Evolutionary conservation across 1,284 basidiomycete species (phyloP).

Genomic region (Fomes fomentarius): DNA sequence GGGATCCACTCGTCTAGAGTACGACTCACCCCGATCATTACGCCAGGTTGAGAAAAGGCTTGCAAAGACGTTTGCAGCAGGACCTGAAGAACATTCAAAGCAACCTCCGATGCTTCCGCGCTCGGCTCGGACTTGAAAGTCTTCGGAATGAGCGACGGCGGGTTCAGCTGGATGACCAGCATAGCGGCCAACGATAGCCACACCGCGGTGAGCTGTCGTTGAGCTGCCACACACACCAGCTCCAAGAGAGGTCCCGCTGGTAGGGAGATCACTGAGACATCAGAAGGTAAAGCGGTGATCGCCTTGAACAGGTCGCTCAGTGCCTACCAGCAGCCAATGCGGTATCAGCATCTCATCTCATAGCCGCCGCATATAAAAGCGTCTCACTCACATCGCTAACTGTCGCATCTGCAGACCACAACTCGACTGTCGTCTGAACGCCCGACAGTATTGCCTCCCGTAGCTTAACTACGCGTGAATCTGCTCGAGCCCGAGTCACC

Average conservation of each 20-base stretch:
- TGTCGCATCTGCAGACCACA: conserved; percentile 78
- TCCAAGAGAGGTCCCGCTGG: conserved; percentile 78
- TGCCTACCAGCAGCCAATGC: conserved; percentile 46
- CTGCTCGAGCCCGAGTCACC: conserved; percentile 65
- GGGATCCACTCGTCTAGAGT: background rate
- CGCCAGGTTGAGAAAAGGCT: conserved; percentile 57
- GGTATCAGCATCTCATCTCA: conserved; percentile 4
- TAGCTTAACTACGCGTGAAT: conserved; percentile 64
- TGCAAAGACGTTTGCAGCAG: conserved; percentile 65
- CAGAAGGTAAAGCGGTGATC: conserved; percentile 73
- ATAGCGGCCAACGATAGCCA: conserved; percentile 85
- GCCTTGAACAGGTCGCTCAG: conserved; percentile 82
- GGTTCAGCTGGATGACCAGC: conserved; percentile 78
- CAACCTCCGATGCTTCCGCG: conserved; percentile 46
- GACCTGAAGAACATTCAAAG: conserved; percentile 58
- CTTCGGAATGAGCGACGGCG: conserved; percentile 56
- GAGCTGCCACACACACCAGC: conserved; percentile 76
- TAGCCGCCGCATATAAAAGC: background rate
- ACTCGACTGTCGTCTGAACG: conserved; percentile 62
- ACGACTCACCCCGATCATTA: conserved; percentile 70
- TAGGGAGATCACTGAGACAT: conserved; percentile 78
- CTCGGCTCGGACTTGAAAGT: conserved; percentile 44
- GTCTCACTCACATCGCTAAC: conserved; percentile 67
- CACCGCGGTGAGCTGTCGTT: conserved; percentile 74
- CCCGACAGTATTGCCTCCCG: conserved; percentile 65